Base-by-base conservation (phyloP, 2,329 filamentous ascomycete species). In the Pseudocercospora eumusae region DNA sequence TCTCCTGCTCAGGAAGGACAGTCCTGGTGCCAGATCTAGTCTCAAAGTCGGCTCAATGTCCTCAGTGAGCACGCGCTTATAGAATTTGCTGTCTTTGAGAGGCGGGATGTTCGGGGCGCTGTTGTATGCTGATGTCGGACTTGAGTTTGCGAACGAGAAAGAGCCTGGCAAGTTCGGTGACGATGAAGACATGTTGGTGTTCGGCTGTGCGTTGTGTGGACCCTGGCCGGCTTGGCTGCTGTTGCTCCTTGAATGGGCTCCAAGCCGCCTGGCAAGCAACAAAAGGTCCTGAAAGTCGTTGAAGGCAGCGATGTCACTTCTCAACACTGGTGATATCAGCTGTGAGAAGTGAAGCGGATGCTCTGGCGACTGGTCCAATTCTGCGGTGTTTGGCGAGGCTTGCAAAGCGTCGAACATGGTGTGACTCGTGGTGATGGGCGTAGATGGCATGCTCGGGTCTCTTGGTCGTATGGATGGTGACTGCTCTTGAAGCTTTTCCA, bases 1-100 rank as follows among this genome's bases (percentile, higher is more conserved):
- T 61, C 95, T 88, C 50, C 93, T 89, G 54, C 91, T 92, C 52
- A 99, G 84, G 92, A 95, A 99, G 0, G 92, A 97, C 27, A 99
- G 84, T 0, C 93, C 91, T 0, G 95, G 95, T 0, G 95, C 93
- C 2, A 87, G 84, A 75, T 99, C 95, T 3, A 99, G 84, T 45
- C 95, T 88, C 9, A 99, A 80, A 0, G 95, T 96, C 0, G 95
- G 95, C 74, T 99, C 95, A 60, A 99, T 91, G 72, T 99, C 95
- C 75, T 99, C 95, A 20, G 86, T 83, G 25, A 98, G 77, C 5
- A 88, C 88, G 52, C 95, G 88, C 79, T 98, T 98, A 80, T 93
- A 99, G 74, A 98, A 99, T 67, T 90, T 91, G 27, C 90, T 91
- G 60, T 98, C 95, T 73, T 95, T 96, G 44, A 99, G 79, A 4